Conservation (phyloP, 2,329 filamentous ascomycete species). For the Alternaria angustiovoidea region DNA sequence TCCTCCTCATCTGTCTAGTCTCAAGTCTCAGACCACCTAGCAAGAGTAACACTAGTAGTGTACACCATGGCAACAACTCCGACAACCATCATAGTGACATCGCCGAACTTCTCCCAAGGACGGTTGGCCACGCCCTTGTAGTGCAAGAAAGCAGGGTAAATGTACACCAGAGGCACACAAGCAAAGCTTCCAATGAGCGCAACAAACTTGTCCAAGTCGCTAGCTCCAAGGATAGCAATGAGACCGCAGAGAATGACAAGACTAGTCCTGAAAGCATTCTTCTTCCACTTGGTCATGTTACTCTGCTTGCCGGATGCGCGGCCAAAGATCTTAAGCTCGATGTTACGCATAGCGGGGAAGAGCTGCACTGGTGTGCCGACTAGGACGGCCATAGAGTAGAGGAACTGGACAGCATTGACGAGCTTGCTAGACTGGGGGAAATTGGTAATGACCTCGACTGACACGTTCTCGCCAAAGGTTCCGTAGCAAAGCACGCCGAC, state of each 20-base stretch:
- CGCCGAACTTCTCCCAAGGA: slow-evolving; percentile 63
- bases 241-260: slow-evolving; percentile 67
- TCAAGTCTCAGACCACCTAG: slow-evolving; percentile 38
- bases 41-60: slow-evolving; percentile 70
- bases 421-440: slow-evolving; percentile 74
- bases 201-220: slow-evolving; percentile 77
- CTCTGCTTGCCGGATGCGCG: slow-evolving; percentile 71
- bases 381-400: slow-evolving; percentile 77
- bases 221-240: slow-evolving; percentile 70
- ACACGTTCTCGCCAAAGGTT: slow-evolving; percentile 72
- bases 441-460: slow-evolving; percentile 79
- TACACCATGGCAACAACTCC: slow-evolving; percentile 77
- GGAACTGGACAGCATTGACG: slow-evolving; percentile 79
- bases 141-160: slow-evolving; percentile 77
- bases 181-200: slow-evolving; percentile 76
- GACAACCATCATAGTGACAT: slow-evolving; percentile 69
- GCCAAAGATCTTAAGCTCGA: slow-evolving; percentile 74
- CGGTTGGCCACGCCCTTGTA: slow-evolving; percentile 70
- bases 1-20: background rate
- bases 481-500: slow-evolving; percentile 78
- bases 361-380: slow-evolving; percentile 77
- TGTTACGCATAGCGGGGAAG: slow-evolving; percentile 75
- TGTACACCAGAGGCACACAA: slow-evolving; percentile 78
- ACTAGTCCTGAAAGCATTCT: slow-evolving; percentile 70
- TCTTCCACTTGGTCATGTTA: slow-evolving; percentile 75